Base-by-base conservation (phyloP, 257 asterid species). In the Petrea volubilis region DNA sequence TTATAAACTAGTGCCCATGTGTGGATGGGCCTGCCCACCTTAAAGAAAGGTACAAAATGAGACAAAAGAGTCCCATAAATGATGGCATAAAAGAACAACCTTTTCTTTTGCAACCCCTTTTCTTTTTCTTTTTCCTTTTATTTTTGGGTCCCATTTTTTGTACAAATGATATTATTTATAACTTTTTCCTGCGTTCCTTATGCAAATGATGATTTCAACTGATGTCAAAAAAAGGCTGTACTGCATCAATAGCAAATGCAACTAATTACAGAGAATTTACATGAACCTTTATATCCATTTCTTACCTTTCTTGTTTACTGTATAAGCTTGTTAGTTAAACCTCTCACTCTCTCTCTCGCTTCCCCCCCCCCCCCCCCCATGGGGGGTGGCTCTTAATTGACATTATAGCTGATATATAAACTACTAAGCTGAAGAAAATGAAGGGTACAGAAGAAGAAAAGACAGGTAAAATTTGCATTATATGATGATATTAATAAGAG, bases 1-100 rank as follows among this genome's bases (percentile, higher is more conserved):
- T n/a, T 50, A 58, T 6, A 3, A 74, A 59, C 6, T 21, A 31
- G 61, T 31, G 11, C 52, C 78, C 71, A 71, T 74, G 80, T 77
- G 79, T 75, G 59, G 36, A 60, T 60, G 82, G 70, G 79, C 78
- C 80, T 49, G 27, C 62, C 80, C 73, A 52, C 60, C 52, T 78
- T 64, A 67, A 78, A 74, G 69, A 55, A 62, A 62, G 66, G 66
- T 67, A 50, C 68, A 53, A 73, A 70, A 70, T 60, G 52, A 74
- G 79, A 76, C 74, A 82, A 76, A 57, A 74, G 31, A 74, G 75
- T 52, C 68, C 76, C 68, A 51, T 66, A 75, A 65, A 68, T 70
- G 57, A 80, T 80, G 58, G 47, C 74, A 51, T 59, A 60, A 77
- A 74, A 59, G 61, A 51, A 66, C 60, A 29, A 75, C 21, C 57